Conservation (phyloP, 805 yeast species). For the Tetrapisispora iriomotensis region DNA sequence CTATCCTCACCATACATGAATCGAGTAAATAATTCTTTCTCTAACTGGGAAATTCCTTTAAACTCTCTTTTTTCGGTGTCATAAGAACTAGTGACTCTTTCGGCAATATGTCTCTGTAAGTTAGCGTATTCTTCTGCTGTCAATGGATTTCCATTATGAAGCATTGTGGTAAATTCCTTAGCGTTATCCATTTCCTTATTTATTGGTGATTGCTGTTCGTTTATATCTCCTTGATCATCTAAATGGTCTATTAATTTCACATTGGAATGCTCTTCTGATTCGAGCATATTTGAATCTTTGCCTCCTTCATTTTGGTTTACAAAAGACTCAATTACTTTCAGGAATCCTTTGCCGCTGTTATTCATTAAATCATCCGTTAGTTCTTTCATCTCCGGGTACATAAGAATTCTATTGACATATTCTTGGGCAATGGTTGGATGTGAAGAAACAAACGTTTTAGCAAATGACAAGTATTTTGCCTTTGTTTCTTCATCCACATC, state of each 20-base stretch:
- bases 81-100: constrained; percentile 24
- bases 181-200: constrained; percentile 7
- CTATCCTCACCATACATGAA: constrained; percentile 26
- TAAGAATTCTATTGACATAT: constrained; percentile 24
- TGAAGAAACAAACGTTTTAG: constrained; percentile 26
- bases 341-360: constrained; percentile 52
- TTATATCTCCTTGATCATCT: constrained; percentile 13
- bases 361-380: constrained; percentile 74
- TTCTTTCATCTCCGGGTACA: constrained; percentile 39
- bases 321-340: constrained; percentile 69
- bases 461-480: constrained; percentile 20
- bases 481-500: constrained; percentile 6
- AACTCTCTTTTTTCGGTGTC: constrained; percentile 22
- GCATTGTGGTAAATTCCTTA: constrained; percentile 21
- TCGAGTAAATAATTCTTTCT: constrained; percentile 24
- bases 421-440: constrained; percentile 29
- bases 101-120: constrained; percentile 25
- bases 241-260: neutral
- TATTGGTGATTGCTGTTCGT: too few relatives aligned
- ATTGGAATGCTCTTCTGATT: neutral
- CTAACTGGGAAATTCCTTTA: constrained; percentile 20
- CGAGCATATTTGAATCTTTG: too few relatives aligned
- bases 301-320: constrained; percentile 27
- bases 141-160: constrained; percentile 24
- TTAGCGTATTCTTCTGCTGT: constrained; percentile 25